A percentile compares a stretch with the other conserved stretches of the same genome.
phyloP scores from a whole-genome alignment of 805 yeast genomes.

The Allodekkera sacchari region DNA sequence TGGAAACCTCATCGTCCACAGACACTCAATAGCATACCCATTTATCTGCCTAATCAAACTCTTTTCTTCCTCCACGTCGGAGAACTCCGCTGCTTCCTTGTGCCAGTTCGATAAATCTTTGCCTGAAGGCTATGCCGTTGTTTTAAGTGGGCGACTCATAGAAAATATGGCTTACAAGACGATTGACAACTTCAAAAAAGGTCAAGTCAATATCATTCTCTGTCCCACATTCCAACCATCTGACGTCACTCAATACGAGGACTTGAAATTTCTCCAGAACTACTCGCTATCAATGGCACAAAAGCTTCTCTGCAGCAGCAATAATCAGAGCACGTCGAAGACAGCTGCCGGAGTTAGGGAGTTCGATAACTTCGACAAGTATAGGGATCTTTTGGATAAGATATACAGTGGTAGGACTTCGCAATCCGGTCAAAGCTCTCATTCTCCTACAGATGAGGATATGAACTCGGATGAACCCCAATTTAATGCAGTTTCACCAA shows the following conservation, averaged over 20 bases:
- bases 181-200: constrained; percentile 1
- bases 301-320: constrained; percentile 8
- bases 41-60: constrained; percentile 19
- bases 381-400: constrained; percentile 16
- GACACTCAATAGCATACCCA: constrained; percentile 21
- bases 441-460: too few relatives aligned
- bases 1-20: constrained; percentile 1
- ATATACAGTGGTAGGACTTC: constrained; percentile 12
- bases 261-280: constrained; percentile 12
- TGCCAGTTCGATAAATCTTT: constrained; percentile 14
- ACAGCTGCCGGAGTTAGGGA: constrained; percentile 8
- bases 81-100: too few relatives aligned
- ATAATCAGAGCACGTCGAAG: not conserved
- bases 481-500: too few relatives aligned
- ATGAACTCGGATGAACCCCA: too few relatives aligned
- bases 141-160: constrained; percentile 32
- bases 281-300: constrained; percentile 9
- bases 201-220: constrained; percentile 11
- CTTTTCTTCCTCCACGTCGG: constrained; percentile 4
- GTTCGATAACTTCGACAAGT: constrained; percentile 15
- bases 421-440: too few relatives aligned
- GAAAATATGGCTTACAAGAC: constrained; percentile 32
- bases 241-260: constrained; percentile 18
- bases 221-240: constrained; percentile 21
- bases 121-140: constrained; percentile 29